Evolutionary conservation across 2,329 filamentous ascomycete species (phyloP).

Genomic region (Aureobasidium lini): DNA sequence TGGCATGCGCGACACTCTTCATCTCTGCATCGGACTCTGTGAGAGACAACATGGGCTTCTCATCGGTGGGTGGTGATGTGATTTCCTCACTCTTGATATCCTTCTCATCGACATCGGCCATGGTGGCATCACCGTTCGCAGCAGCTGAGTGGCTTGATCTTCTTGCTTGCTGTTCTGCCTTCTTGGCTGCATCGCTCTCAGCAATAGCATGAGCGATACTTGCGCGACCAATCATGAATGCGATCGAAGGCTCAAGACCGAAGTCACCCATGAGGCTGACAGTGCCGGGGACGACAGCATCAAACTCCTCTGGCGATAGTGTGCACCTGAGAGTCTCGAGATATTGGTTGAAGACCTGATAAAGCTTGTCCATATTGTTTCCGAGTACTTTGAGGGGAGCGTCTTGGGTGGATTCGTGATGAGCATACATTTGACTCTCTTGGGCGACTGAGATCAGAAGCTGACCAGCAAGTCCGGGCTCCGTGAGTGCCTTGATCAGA

Average conservation of each 20-base stretch:
- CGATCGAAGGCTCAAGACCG: conserved; percentile 69
- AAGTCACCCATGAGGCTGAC: conserved; percentile 67
- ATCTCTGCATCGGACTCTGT: conserved; percentile 14
- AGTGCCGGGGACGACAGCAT: conserved; percentile 68
- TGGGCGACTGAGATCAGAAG: conserved; percentile 87
- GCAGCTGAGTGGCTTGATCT: conserved; percentile 15
- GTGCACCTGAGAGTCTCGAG: conserved; percentile 81
- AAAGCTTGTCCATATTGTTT: conserved; percentile 83
- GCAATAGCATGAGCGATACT: conserved; percentile 62
- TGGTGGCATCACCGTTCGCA: conserved; percentile 49
- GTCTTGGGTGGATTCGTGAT: conserved; percentile 60
- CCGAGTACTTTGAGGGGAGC: conserved; percentile 84
- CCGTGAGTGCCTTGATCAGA: conserved; percentile 69
- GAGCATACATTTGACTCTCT: conserved; percentile 80
- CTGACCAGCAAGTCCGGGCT: conserved; percentile 70
- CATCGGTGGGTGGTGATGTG: conserved; percentile 4
- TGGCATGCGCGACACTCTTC: conserved; percentile 7
- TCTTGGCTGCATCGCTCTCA: conserved; percentile 32
- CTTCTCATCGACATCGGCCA: conserved; percentile 32
- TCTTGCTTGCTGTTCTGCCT: conserved; percentile 25
- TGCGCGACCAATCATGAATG: conserved; percentile 74
- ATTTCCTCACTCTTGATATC: conserved; percentile 29
- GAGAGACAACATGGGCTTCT: conserved; percentile 8
- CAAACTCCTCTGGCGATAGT: conserved; percentile 67
- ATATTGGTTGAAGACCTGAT: conserved; percentile 78